phyloP scores from a whole-genome alignment of 2,329 filamentous ascomycete species.

The Emericellopsis atlantica region DNA sequence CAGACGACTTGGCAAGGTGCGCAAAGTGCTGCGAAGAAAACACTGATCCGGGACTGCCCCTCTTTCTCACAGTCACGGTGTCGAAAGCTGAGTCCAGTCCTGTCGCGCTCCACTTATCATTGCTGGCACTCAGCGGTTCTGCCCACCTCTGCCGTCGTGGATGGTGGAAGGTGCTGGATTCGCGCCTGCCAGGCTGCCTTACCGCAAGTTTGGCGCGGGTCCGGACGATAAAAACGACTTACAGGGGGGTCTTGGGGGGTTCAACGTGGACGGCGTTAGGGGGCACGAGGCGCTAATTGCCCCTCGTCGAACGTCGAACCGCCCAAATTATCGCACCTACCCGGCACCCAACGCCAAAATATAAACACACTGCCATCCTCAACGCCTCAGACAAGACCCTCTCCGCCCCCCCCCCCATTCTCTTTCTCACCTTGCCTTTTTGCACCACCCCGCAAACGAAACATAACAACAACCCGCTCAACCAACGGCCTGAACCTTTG shows the following conservation, averaged over 20 bases:
- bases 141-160: no score
- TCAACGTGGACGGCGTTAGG: neutral
- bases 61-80: no score
- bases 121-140: no score
- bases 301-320: neutral
- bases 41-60: no score
- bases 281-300: neutral
- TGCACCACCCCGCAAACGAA: slow-evolving; percentile 1
- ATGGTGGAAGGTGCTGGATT: neutral
- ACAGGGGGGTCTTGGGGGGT: neutral
- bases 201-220: neutral
- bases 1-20: no score
- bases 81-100: no score
- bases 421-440: slow-evolving; percentile 2
- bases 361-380: slow-evolving; percentile 4
- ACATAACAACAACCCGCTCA: slow-evolving; percentile 1
- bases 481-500: neutral
- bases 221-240: neutral
- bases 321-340: slow-evolving; percentile 1
- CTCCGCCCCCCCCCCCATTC: slow-evolving; percentile 2
- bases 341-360: slow-evolving; percentile 2
- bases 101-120: no score
- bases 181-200: neutral
- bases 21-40: no score
- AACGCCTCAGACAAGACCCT: slow-evolving; percentile 5